Percentiles rank a stretch among this genome's conserved stretches.
These are phyloP conservation scores for Vanrija humicola DNA, from an alignment of 1,284 basidiomycete species.

Conservation along the genomic window DNA sequence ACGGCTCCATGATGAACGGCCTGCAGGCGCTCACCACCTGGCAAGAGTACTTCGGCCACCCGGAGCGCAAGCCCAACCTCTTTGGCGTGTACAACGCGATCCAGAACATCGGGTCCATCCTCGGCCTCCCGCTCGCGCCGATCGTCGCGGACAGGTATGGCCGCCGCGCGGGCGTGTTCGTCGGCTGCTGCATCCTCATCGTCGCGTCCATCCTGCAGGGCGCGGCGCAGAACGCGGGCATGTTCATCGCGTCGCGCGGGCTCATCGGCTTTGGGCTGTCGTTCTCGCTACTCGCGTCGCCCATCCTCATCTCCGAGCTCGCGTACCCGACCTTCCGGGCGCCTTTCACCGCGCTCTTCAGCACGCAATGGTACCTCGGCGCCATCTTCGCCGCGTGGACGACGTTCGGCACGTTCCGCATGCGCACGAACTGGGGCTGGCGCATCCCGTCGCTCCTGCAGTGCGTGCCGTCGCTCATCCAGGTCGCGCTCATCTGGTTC, in stretches of 20 bases:
- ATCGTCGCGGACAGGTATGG: conserved; percentile 43
- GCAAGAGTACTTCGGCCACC: conserved; percentile 14
- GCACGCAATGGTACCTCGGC: conserved; percentile 72
- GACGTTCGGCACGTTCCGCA: conserved; percentile 26
- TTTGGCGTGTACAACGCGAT: conserved; percentile 25
- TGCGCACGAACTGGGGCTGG: conserved; percentile 20
- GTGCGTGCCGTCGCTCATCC: conserved; percentile 53
- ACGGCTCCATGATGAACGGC: conserved; percentile 23
- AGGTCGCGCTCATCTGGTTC: background rate
- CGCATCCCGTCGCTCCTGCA: conserved; percentile 54
- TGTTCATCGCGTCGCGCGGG: conserved; percentile 54
- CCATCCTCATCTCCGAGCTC: conserved; percentile 69
- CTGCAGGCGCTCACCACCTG: conserved; percentile 17
- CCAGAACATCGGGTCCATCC: conserved; percentile 18
- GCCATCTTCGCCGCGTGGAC: conserved; percentile 46
- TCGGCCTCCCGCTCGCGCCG: conserved; percentile 20
- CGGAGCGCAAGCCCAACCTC: conserved; percentile 7
- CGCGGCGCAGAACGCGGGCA: conserved; percentile 64
- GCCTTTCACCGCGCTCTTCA: conserved; percentile 66
- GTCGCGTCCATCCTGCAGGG: conserved; percentile 46
- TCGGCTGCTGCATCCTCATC: conserved; percentile 50
- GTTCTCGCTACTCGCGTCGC: conserved; percentile 59
- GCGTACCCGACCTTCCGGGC: conserved; percentile 70
- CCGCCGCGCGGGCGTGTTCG: conserved; percentile 44
- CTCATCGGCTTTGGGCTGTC: background rate